Evolutionary conservation across 192 early-diverging fungal genomes (phyloP).

Genomic region (Haplosporangium gracile): DNA sequence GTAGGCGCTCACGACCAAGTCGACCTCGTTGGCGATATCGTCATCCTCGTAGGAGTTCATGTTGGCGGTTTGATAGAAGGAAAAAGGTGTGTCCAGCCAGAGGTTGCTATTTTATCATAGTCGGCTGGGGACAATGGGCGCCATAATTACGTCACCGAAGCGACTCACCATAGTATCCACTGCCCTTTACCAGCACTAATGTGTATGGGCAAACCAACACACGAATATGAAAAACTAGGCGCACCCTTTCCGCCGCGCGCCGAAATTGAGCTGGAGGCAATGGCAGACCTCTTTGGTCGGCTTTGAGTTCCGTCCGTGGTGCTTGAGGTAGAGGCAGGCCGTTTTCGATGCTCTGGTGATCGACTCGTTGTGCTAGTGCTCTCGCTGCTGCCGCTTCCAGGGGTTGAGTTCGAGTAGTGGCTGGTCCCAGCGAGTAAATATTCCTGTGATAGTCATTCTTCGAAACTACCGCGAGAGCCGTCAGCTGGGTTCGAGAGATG

Average conservation of each 20-base stretch:
- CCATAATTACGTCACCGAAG: no score
- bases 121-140: not conserved
- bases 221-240: not conserved
- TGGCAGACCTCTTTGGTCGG: not conserved
- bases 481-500: no score
- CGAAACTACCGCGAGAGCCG: no score
- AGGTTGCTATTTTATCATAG: no score
- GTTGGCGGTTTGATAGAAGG: not conserved
- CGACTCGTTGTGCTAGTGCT: not conserved
- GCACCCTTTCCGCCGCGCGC: not conserved
- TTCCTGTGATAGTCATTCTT: no score
- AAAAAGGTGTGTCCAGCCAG: no score
- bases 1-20: slow-evolving; percentile 54
- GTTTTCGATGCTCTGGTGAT: no score
- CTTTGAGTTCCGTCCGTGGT: not conserved
- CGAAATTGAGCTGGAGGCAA: not conserved
- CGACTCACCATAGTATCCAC: not conserved
- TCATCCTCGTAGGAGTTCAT: slow-evolving; percentile 56
- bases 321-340: not conserved
- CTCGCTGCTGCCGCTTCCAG: not conserved
- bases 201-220: not conserved
- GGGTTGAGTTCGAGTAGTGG: no score
- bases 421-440: no score
- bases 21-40: slow-evolving; percentile 55
- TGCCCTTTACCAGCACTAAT: not conserved